Evolutionary conservation across 306 rosid species (phyloP), one percentile per base, ranked within the genome.

Genomic region (Rosa rugosa): DNA sequence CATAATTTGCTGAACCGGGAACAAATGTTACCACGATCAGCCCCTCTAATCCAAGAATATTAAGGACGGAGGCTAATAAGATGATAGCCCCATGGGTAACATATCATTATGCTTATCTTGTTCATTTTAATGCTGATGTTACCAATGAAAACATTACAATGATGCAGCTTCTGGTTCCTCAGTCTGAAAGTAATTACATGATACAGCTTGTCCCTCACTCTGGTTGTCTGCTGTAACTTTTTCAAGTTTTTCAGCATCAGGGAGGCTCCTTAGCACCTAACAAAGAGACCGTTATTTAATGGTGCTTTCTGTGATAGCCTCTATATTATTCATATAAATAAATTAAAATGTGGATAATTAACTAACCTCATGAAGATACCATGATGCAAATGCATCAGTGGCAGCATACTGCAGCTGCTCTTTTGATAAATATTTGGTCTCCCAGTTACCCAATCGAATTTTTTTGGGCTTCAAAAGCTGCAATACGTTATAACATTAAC

Each of bases 401-500:
- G 99, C 98, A 62, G 98, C 99, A 86, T 95, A 95, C 41, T 86
- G 80, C 82, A 91, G 80, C 84, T 95, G 98, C 59, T 73, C 85
- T 80, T 84, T 74, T 42, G 99, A 91, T 60, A 95, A 80, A 80
- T 74, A 69, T 65, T 77, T 67, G 75, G 86, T 79, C 83, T 92
- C 98, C 97, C 99, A 95, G 83, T 95, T 95, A 77, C 98, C 96
- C 73, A 87, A 68, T 81, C 86, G 86, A 81, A 95, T 82, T 80
- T 76, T 85, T 8, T 38, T 80, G 70, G 92, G 90, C 81, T 95
- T 95, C 62, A 22, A 79, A 81, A 95, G 97, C 99, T 95, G 93
- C 84, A 82, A 59, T 5, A 57, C 6, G 71, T 63, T 18, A 41
- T 53, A 77, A 38, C 50, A 5, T 64, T 12, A 60, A 20, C 64